Base-by-base conservation (phyloP, 2,329 filamentous ascomycete genomes). In the Fusarium mangiferae region DNA sequence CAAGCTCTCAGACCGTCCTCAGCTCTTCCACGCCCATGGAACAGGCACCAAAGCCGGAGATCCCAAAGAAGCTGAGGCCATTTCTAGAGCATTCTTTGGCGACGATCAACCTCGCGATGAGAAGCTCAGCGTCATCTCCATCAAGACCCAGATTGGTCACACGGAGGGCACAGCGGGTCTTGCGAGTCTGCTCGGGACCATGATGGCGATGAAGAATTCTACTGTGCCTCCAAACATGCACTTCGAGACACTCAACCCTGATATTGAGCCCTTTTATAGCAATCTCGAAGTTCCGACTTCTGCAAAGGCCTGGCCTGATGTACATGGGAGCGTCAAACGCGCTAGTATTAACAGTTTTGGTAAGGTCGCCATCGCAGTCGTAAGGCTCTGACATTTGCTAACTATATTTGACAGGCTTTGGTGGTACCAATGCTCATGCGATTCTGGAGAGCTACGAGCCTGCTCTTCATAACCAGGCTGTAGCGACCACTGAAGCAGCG, bases 31-130 rank as follows among this genome's bases (percentile, higher is more conserved):
- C 2, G 70, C 70, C 3, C 70, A 73, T 17, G 70, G 70, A 4
- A 73, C 70, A 12, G 70, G 70, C 3, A 73, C 70, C 9, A 56
- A 64, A 17, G 65, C 70, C 1, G 70, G 70, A 4, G 70, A 73
- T 3, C 70, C 57, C 3, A 49, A 63, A 22, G 70, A 73, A 20
- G 70, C 70, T 7, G 60, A 60, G n/a, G 70, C 70, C 0, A 72
- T 72, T 12, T 44, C 22, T 3, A 38, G n/a, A 7, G 56, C 60
- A 14, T 62, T 68, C 22, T 64, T 65, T 8, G 3, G 41, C 4
- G n/a, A 28, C 5, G 14, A 10, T 3, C 28, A 52, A 24, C 15
- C 17, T n/a, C 6, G 8, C 5, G 35, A 51, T 39, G 58, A 61
- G 20, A 56, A 56, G 20, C 44, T 45, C 7, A 14, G 13, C 22